Percentiles rank a stretch among this genome's conserved stretches.
phyloP scores from a whole-genome alignment of 2,329 filamentous ascomycete species.

The Cytospora leucostoma region DNA sequence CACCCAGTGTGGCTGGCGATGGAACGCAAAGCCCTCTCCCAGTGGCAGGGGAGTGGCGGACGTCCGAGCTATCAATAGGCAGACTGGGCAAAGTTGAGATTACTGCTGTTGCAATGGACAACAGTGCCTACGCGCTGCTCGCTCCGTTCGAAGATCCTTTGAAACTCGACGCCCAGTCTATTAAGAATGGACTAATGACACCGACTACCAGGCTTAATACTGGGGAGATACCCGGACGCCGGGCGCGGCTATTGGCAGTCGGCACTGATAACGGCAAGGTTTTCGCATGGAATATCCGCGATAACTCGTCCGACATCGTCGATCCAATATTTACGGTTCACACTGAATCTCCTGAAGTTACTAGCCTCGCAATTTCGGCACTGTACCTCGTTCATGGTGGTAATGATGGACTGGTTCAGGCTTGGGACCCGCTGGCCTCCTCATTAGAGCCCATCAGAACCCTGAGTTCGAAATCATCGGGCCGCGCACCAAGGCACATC shows the following conservation, averaged over 20 bases:
- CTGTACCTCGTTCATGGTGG: constrained; percentile 91
- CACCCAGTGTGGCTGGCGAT: neutral
- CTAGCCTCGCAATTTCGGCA: constrained; percentile 78
- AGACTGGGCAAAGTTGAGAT: constrained; percentile 62
- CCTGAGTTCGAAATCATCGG: constrained; percentile 80
- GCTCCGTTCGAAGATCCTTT: constrained; percentile 79
- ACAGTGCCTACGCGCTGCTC: constrained; percentile 70
- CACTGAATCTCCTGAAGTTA: constrained; percentile 87
- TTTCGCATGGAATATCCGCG: constrained; percentile 82
- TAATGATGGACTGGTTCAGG: constrained; percentile 91
- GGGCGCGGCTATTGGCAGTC: constrained; percentile 76
- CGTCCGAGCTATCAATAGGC: constrained; percentile 62
- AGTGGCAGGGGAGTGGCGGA: constrained; percentile 63
- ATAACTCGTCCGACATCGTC: constrained; percentile 60
- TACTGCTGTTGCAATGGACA: constrained; percentile 71
- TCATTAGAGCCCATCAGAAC: constrained; percentile 77
- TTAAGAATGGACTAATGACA: constrained; percentile 41
- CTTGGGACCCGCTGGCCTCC: constrained; percentile 94
- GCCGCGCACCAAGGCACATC: constrained; percentile 75
- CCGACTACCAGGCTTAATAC: constrained; percentile 42
- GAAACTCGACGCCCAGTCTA: constrained; percentile 47
- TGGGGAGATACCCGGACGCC: constrained; percentile 77
- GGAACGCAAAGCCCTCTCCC: neutral
- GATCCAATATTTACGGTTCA: constrained; percentile 78
- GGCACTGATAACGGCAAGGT: constrained; percentile 80